phyloP scores from a whole-genome alignment of 2,329 filamentous ascomycete genomes.

The Tolypocladium paradoxum region DNA sequence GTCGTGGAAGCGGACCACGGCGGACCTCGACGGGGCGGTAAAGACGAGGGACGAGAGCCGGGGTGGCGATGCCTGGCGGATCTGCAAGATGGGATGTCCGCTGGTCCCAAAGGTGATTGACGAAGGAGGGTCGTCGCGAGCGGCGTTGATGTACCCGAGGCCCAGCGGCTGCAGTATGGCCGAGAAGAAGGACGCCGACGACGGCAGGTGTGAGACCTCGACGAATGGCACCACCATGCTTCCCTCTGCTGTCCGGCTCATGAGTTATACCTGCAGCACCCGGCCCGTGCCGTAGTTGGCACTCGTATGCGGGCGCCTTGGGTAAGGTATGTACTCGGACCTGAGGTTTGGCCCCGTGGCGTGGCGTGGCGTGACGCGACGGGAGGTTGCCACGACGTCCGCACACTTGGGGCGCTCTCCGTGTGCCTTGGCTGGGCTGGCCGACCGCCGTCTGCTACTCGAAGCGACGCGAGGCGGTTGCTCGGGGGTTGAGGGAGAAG shows the following conservation, averaged over 20 bases:
- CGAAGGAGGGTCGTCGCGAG: conserved; percentile 4
- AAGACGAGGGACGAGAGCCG: conserved; percentile 48
- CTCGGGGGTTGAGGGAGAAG: background rate
- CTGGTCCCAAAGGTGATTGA: conserved; percentile 32
- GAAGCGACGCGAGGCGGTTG: background rate
- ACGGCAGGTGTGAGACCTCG: conserved; percentile 65
- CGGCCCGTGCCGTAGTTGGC: background rate
- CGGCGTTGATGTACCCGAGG: conserved; percentile 44
- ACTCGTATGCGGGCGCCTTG: background rate
- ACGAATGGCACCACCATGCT: conserved; percentile 36
- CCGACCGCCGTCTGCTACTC: background rate
- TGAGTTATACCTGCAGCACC: background rate
- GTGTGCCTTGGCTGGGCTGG: no score
- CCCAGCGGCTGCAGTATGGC: conserved; percentile 68
- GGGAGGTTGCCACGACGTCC: no score
- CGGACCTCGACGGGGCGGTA: conserved; percentile 52
- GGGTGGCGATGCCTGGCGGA: conserved; percentile 30
- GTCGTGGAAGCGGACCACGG: conserved; percentile 62
- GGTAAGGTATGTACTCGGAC: background rate
- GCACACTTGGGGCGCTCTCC: no score
- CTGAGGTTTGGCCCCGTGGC: background rate
- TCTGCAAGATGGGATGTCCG: conserved; percentile 28
- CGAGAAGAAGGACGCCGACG: conserved; percentile 75
- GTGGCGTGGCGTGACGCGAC: no score
- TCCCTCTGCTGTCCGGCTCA: background rate